Base-by-base conservation (phyloP, 148 eudicot genomes). In the Chenopodium album region DNA sequence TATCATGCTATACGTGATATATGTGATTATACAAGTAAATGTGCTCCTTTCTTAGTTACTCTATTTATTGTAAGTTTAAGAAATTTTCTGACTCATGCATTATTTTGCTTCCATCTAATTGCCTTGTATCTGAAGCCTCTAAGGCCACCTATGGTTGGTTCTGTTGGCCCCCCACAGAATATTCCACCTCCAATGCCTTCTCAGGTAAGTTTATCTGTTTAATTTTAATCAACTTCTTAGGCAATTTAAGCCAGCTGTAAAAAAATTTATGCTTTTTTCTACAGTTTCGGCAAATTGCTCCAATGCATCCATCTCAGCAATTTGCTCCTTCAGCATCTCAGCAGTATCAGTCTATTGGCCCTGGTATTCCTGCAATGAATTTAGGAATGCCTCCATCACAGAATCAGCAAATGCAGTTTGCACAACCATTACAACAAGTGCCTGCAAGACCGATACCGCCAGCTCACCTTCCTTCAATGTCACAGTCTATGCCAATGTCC, bases 131-230 rank as follows among this genome's bases (percentile, higher is more conserved):
- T 81, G 78, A 78, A 92, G 97, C 90, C 93, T 82, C 84, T 85
- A 83, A 92, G 79, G 75, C 95, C 99, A 72, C 97, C 85, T 71
- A 52, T 88, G 79, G 81, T 87, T 87, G 88, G 84, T 47, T 82
- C 89, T 14, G 56, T 86, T 48, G 90, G 87, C 44, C 92, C 94
- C 83, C 87, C 88, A 52, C 97, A 84, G 82, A 89, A 80, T 82
- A 84, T 87, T 90, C 90, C 87, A 83, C 94, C 94, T 4, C 86
- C 92, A 12, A 86, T 92, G 90, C 82, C 94, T n/a, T 82, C 88
- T 77, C 97, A 91, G 89, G 99, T 96, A 84, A 82, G 83, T 80
- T 47, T 10, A 20, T 72, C n/a, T n/a, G n/a, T 44, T 34, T 63
- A 29, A 47, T 69, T 37, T 59, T 23, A 46, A 48, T 22, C 79